Evolutionary conservation across 129 eudicot species (phyloP).

Genomic region (Mikania micrantha): DNA sequence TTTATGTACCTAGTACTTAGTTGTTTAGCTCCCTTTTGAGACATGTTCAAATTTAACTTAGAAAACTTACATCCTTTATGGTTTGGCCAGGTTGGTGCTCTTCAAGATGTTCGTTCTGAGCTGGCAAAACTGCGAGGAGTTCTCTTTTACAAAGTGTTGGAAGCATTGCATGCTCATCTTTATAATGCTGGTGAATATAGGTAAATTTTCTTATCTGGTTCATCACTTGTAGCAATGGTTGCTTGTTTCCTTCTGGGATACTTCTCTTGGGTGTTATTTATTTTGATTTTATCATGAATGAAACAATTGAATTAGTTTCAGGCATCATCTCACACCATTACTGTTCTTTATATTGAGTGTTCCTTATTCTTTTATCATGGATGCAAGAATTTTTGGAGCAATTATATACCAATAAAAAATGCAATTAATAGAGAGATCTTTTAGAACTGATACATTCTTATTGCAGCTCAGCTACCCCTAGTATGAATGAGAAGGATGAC

Average conservation of each 20-base stretch:
- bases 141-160: conserved; percentile 86
- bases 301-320: not conserved
- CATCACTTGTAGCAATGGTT: conserved; percentile 11
- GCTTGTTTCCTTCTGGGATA: not conserved
- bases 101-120: conserved; percentile 97
- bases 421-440: conserved; percentile 7
- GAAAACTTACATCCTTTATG: conserved; percentile 10
- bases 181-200: conserved; percentile 94
- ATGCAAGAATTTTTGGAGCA: not conserved
- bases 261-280: conserved; percentile 3
- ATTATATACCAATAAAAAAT: not conserved
- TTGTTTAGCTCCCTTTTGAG: conserved; percentile 12
- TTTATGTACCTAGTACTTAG: not conserved
- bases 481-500: conserved; percentile 72
- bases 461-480: conserved; percentile 74
- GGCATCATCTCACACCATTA: not conserved
- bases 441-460: conserved; percentile 25
- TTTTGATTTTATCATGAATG: not conserved
- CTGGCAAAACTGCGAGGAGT: conserved; percentile 76
- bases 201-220: conserved; percentile 30
- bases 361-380: not conserved
- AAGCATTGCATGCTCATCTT: conserved; percentile 94
- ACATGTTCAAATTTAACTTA: not conserved
- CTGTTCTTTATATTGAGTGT: not conserved
- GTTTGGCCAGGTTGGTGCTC: conserved; percentile 87